These are phyloP conservation scores for Entoloma clypeatum DNA, from an alignment of 1,284 basidiomycete genomes.

Conservation along the genomic window DNA sequence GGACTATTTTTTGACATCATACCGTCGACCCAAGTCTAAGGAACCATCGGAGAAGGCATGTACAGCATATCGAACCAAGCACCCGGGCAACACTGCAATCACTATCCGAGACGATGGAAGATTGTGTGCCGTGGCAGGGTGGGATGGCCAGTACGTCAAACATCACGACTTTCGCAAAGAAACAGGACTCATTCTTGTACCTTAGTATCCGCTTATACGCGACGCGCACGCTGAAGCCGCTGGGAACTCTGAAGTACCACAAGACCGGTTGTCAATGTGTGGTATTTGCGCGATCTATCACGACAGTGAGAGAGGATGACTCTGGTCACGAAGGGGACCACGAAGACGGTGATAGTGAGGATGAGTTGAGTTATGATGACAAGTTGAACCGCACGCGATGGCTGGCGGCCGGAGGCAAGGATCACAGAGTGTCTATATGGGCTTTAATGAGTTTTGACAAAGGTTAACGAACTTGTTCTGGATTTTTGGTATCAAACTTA, in stretches of 20 bases:
- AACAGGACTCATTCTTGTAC: neutral
- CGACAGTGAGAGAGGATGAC: neutral
- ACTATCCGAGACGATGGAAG: slow-evolving; percentile 72
- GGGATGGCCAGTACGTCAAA: slow-evolving; percentile 77
- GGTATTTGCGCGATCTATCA: slow-evolving; percentile 51
- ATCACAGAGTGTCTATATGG: slow-evolving; percentile 78
- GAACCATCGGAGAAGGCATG: slow-evolving; percentile 7
- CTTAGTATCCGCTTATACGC: slow-evolving; percentile 75
- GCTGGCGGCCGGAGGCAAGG: slow-evolving; percentile 72
- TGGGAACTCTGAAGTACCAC: slow-evolving; percentile 79
- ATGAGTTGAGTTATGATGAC: slow-evolving; percentile 51
- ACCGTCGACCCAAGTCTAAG: neutral
- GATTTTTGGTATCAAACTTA: too few species aligned
- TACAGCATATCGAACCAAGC: slow-evolving; percentile 54
- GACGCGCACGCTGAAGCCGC: slow-evolving; percentile 67
- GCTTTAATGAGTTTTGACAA: slow-evolving; percentile 65
- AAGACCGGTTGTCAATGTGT: slow-evolving; percentile 69
- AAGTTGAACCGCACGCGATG: slow-evolving; percentile 53
- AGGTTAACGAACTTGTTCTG: slow-evolving; percentile 10
- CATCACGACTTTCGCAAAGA: neutral
- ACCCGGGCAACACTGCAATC: slow-evolving; percentile 73
- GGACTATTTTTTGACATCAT: neutral
- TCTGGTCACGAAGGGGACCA: slow-evolving; percentile 15
- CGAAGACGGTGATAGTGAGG: slow-evolving; percentile 44
- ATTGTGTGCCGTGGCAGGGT: slow-evolving; percentile 80